Base-by-base conservation (phyloP, 2,329 filamentous ascomycete genomes). In the Hysterium pulicare region DNA sequence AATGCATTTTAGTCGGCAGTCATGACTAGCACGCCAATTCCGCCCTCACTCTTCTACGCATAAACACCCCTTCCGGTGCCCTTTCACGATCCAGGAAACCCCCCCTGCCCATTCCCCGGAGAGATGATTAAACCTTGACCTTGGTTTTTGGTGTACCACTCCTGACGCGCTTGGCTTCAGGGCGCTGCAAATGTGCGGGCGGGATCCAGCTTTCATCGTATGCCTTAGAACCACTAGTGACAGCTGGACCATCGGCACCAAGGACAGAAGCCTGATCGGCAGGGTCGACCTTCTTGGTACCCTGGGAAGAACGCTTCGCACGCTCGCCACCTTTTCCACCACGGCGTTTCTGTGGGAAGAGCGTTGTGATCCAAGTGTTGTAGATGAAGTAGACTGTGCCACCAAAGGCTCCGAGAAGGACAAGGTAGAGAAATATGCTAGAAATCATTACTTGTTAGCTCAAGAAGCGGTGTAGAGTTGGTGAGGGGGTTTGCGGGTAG, bases 191-290 rank as follows among this genome's bases (percentile, higher is more conserved):
- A 71, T 97, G 90, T 67, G 86, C 82, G 49, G 83, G 82, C 22
- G 90, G 90, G 58, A 96, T 95, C 90, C 91, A 96, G 75, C 84
- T 88, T 75, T 91, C 85, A 60, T 95, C 90, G 70, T 90, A 95
- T 47, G 77, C 77, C 73, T 87, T 87, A 47, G 83, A 76, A 46
- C 83, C 80, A 50, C 80, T 82, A 43, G 84, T 79, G 44, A 83
- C 81, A 49, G 82, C 82, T 38, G 84, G 77, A 43, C 82, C 81
- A 69, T 89, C 86, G 49, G 82, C 79, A 49, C 85, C 85, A 30
- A 85, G 81, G 37, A 86, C 80, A 30, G 77, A 72, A 57, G 74
- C 68, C 65, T 79, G 77, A 40, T 78, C 74, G 34, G 70, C 68
- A 37, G 76, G 74, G 43, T 86, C 83, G 47, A 76, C 74, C 72